These are phyloP conservation scores for Cladophialophora exuberans DNA, from an alignment of 2,329 filamentous ascomycete genomes.

Conservation along the genomic window DNA sequence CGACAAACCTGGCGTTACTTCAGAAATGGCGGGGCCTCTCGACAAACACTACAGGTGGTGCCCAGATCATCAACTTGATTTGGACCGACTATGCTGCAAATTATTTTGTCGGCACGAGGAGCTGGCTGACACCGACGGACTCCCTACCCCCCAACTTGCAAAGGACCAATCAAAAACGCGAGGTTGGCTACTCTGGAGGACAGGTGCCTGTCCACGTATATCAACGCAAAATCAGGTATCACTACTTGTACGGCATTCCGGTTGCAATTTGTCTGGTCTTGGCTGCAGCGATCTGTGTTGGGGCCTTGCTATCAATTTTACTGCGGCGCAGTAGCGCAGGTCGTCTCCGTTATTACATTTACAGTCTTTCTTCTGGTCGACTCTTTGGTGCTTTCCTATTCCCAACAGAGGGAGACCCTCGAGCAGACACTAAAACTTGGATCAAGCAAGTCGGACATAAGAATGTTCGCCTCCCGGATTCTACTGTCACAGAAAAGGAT, in stretches of 20 bases:
- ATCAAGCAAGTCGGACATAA: neutral
- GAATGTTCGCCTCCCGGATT: neutral
- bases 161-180: neutral
- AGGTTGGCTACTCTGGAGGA: too few species aligned
- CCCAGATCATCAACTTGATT: constrained; percentile 47
- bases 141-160: neutral
- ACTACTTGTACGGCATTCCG: constrained; percentile 41
- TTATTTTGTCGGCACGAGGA: constrained; percentile 45
- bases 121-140: constrained; percentile 11
- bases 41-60: constrained; percentile 32
- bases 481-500: neutral
- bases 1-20: constrained; percentile 45
- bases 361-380: neutral
- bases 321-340: neutral
- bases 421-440: neutral
- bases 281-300: neutral
- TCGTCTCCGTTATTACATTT: neutral
- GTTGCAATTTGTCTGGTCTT: constrained; percentile 22
- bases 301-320: neutral
- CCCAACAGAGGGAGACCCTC: neutral
- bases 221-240: constrained; percentile 39
- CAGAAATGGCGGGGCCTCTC: constrained; percentile 46
- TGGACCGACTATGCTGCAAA: constrained; percentile 51
- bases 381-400: neutral
- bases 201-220: constrained; percentile 36